Evolutionary conservation across 495 filamentous ascomycete species (phyloP), one percentile per base, ranked within the genome.

Genomic region (Lasiosphaeriaceae sp.): DNA sequence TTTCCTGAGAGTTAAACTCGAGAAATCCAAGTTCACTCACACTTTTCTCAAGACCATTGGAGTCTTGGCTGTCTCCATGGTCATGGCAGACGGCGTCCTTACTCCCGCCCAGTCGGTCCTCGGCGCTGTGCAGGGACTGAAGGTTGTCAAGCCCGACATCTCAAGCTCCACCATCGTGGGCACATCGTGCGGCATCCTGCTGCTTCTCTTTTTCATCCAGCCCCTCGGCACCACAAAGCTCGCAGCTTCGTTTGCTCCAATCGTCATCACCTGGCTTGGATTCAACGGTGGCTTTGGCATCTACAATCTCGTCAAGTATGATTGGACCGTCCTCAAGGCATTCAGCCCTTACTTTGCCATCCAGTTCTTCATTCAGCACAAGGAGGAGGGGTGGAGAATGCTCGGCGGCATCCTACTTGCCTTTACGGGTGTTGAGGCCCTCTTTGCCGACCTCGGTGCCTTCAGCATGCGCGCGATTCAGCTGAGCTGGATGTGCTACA

Each of bases 361-460:
- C 19, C 58, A 76, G 0, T 90, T 81, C 59, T 78, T 90, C 37
- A 62, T 82, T 35, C 75, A 82, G n/a, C 80, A 89, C 61, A 78
- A 79, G 26, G 77, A 77, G 20, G 66, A 78, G 2, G 88, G 83
- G 2, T 90, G 87, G 87, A 76, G 71, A 53, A 81, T 76, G 59
- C 78, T 90, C 20, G 87, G 88, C 51, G 87, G 87, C 6, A 82
- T 87, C 22, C 60, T 90, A 9, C 80, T 90, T 3, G 81, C 86
- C 0, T 90, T 90, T 51, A 90, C 87, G 8, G 87, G 87, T 14
- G 85, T 88, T 16, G 87, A 90, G 66, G 86, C 87, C 11, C 74
- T 90, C 16, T 90, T 89, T 60, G 87, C 87, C 5, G 87, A 90
- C 59, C 68, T 90, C 3, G 87, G 88, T 49, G 86, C 87, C 26